phyloP scores from a whole-genome alignment of 768 basidiomycete species.

The Suillus americanus region DNA sequence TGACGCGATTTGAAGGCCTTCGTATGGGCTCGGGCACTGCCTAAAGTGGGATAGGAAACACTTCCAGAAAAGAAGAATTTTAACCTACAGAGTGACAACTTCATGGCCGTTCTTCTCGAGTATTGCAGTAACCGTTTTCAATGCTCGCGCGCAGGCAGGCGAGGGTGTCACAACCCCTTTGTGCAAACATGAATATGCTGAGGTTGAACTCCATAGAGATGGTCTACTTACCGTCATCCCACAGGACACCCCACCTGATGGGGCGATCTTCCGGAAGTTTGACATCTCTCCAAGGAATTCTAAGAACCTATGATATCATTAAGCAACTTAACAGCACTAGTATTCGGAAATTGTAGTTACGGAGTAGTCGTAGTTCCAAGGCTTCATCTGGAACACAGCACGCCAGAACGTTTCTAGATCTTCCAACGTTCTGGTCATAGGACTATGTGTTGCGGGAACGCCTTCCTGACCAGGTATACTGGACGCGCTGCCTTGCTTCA shows the following conservation, averaged over 20 bases:
- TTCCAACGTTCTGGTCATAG: slow-evolving; percentile 60
- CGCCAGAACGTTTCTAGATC: slow-evolving; percentile 70
- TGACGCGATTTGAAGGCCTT: slow-evolving; percentile 51
- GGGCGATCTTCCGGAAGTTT: slow-evolving; percentile 45
- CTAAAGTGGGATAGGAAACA: slow-evolving; percentile 6
- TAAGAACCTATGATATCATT: slow-evolving; percentile 23
- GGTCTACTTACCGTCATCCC: slow-evolving; percentile 52
- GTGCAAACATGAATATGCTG: neutral
- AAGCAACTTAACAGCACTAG: neutral
- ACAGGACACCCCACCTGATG: slow-evolving; percentile 62
- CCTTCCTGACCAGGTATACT: slow-evolving; percentile 57
- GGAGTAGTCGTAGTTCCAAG: slow-evolving; percentile 65
- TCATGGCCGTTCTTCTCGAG: slow-evolving; percentile 49
- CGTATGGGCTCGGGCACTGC: slow-evolving; percentile 46
- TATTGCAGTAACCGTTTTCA: slow-evolving; percentile 43
- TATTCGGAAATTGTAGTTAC: slow-evolving; percentile 23
- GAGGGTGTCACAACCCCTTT: slow-evolving; percentile 58
- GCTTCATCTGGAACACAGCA: slow-evolving; percentile 55
- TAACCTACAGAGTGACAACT: slow-evolving; percentile 50
- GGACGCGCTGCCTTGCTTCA: slow-evolving; percentile 46
- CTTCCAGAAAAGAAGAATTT: neutral
- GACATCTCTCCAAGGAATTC: slow-evolving; percentile 39
- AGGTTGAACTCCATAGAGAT: neutral
- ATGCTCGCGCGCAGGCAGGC: slow-evolving; percentile 58
- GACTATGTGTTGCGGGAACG: slow-evolving; percentile 51